Conservation (phyloP, 306 rosid genomes). For the Canavalia gladiata region DNA sequence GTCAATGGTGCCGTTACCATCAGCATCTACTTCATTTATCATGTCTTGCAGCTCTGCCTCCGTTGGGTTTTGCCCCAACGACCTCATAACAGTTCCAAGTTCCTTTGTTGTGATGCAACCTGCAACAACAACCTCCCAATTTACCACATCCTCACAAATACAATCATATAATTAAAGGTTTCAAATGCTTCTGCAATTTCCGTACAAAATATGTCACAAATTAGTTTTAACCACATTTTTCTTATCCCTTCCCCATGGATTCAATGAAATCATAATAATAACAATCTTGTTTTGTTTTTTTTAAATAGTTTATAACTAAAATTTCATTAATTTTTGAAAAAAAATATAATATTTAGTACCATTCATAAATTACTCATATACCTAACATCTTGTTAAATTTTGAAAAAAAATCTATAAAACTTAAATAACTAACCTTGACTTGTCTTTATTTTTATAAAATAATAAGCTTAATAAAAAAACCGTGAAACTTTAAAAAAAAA, state of each 20-base stretch:
- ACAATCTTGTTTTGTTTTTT: background rate
- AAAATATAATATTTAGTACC: too few species aligned
- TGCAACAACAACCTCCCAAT: constrained; percentile 40
- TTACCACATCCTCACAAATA: background rate
- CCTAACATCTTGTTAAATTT: too few species aligned
- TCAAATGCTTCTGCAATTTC: constrained; percentile 7
- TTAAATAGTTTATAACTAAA: background rate
- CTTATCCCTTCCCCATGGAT: background rate
- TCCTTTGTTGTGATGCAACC: constrained; percentile 95
- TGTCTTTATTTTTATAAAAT: background rate
- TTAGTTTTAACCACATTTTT: background rate
- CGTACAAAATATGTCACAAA: background rate
- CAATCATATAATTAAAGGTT: too few species aligned
- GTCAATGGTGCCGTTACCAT: constrained; percentile 87
- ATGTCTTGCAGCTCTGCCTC: constrained; percentile 96
- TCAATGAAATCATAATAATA: background rate
- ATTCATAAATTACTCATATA: background rate
- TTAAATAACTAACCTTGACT: background rate
- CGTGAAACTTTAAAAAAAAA: background rate
- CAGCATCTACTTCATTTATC: constrained; percentile 91
- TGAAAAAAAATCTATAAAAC: background rate
- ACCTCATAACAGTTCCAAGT: constrained; percentile 92
- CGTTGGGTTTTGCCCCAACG: constrained; percentile 91
- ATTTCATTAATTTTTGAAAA: background rate
- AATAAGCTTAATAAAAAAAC: background rate